A percentile compares a stretch with the other conserved stretches of the same genome.
phyloP scores from a whole-genome alignment of 164 flowering plant species.

The Buxus sempervirens region DNA sequence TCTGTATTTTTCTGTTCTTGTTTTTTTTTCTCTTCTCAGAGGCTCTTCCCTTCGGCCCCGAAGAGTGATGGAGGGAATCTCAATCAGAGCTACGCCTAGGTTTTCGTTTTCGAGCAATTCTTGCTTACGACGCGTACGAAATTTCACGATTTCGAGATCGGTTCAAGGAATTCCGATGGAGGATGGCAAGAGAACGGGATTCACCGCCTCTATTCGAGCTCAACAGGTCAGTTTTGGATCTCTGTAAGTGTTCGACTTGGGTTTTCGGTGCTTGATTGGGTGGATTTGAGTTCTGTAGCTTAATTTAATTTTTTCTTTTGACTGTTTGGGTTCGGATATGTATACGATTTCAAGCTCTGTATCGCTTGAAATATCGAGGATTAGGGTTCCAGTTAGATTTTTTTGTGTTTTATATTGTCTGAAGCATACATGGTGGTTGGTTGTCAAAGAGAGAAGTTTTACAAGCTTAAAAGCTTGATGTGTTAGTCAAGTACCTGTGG shows the following conservation, averaged over 20 bases:
- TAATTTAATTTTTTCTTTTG: too few species aligned
- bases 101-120: conserved; percentile 4
- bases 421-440: too few species aligned
- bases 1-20: too few species aligned
- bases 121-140: conserved; percentile 4
- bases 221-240: conserved; percentile 19
- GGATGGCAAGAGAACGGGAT: conserved; percentile 1
- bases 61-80: conserved; percentile 17
- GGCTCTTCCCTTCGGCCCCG: not conserved
- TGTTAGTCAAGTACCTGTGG: too few species aligned
- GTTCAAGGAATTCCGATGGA: conserved; percentile 5
- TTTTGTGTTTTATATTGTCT: too few species aligned
- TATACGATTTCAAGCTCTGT: too few species aligned
- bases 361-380: too few species aligned
- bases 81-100: conserved; percentile 11
- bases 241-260: not conserved
- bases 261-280: not conserved
- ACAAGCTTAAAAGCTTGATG: too few species aligned
- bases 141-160: not conserved
- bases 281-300: not conserved
- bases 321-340: too few species aligned
- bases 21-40: not conserved
- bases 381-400: too few species aligned
- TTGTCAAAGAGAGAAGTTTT: too few species aligned
- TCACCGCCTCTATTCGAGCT: conserved; percentile 13